phyloP scores from a whole-genome alignment of 1,139 yeast genomes.

The Yamadazyma triangularis region DNA sequence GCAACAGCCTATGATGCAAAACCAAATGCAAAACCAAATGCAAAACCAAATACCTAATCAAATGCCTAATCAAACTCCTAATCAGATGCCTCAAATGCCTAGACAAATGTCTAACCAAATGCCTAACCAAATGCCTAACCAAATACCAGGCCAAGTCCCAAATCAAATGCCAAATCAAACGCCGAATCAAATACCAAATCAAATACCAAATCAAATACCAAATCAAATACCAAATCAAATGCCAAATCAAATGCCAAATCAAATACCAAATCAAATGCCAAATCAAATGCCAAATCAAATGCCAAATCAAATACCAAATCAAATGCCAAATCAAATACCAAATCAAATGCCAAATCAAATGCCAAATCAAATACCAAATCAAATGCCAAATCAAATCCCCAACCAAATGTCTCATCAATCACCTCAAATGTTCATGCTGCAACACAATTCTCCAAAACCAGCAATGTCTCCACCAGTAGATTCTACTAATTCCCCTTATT shows the following conservation, averaged over 20 bases:
- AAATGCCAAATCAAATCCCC: not conserved
- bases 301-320: constrained; percentile 3
- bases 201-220: constrained; percentile 1
- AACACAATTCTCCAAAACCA: constrained; percentile 10
- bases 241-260: constrained; percentile 3
- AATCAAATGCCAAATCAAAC: not conserved
- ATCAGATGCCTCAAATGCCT: no score
- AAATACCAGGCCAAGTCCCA: not conserved
- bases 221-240: constrained; percentile 4
- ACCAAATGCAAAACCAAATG: no score
- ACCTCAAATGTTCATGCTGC: constrained; percentile 10
- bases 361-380: constrained; percentile 13
- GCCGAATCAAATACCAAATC: no score
- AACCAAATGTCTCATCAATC: not conserved
- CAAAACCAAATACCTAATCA: no score
- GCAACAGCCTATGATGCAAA: no score
- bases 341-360: constrained; percentile 10
- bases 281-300: constrained; percentile 3
- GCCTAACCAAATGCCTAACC: no score
- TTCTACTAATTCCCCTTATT: constrained; percentile 10
- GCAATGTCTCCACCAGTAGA: constrained; percentile 5
- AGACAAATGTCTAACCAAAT: constrained; percentile 3
- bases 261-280: constrained; percentile 4
- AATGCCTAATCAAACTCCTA: no score
- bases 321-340: constrained; percentile 3